Percentiles rank a stretch among this genome's conserved stretches.
phyloP scores from a whole-genome alignment of 306 rosid species.

The Mimosa pudica region DNA sequence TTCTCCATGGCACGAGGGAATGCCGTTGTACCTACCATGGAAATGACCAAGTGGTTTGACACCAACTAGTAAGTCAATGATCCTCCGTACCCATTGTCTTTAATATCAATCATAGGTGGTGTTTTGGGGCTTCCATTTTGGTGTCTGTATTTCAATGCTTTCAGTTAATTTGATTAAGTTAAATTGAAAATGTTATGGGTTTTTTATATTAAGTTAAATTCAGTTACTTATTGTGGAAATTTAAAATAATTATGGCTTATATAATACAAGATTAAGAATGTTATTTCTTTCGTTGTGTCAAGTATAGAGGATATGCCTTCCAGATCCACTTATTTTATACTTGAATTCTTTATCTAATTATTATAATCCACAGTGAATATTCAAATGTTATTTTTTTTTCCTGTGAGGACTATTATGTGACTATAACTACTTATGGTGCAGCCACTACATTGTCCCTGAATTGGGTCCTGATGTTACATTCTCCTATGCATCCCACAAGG shows the following conservation, averaged over 20 bases:
- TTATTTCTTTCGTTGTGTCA: not conserved
- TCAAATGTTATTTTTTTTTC: constrained; percentile 1
- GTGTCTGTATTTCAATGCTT: not conserved
- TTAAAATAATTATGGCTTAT: constrained; percentile 18
- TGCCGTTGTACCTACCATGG: constrained; percentile 78
- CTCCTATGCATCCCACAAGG: constrained; percentile 84
- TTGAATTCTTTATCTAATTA: constrained; percentile 3
- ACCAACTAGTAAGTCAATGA: constrained; percentile 66
- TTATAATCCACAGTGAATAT: constrained; percentile 2
- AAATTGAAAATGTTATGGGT: not conserved
- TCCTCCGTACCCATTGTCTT: not conserved
- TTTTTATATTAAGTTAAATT: constrained; percentile 4
- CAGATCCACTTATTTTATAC: constrained; percentile 1
- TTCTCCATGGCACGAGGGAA: constrained; percentile 93
- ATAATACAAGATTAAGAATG: not conserved
- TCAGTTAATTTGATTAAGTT: not conserved
- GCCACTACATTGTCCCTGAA: constrained; percentile 93
- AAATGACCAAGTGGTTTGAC: constrained; percentile 93
- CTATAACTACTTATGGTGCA: constrained; percentile 41
- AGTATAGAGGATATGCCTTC: not conserved
- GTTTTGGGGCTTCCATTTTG: not conserved
- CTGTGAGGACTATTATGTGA: constrained; percentile 17
- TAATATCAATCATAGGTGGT: not conserved
- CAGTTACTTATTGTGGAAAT: not conserved
- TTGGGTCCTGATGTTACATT: constrained; percentile 77